Evolutionary conservation across 805 yeast species (phyloP), one percentile per base, ranked within the genome.

Genomic region (Candida morakotiae): DNA sequence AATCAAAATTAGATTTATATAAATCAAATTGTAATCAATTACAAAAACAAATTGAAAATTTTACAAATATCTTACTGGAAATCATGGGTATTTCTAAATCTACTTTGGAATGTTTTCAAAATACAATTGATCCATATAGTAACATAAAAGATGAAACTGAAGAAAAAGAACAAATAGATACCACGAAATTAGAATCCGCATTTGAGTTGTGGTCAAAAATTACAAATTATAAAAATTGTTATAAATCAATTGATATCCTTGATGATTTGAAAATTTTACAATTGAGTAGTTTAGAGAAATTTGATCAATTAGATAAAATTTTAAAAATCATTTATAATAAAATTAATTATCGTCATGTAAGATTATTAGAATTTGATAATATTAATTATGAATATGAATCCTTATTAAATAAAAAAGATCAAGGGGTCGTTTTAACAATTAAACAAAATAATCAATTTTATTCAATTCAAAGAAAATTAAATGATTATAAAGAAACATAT

Each of bases 321-420:
- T 35, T 47, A 26, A 34, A 24, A 1, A 16, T 51, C 4, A 42
- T 56, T 17, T 51, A 49, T 13, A 55, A 44, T 26, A 49, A 45
- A 9, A 42, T 62, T 9, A 56, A 50, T 11, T 49, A 46, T 10
- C 42, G 75, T 22, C 60, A 61, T 11, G 49, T 49, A 37, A 57
- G 64, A 1, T 48, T 67, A 18, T 46, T 67, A 37, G 72, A 65
- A 29, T 62, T 62, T 44, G 73, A 70, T 40, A 53, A 51, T 34
- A 52, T 57, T 10, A 45, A 42, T 23, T 60, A 58, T 17, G 47
- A 51, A 8, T 53, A 55, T 8, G 67, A 59, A 19, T 50, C 34
- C 28, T 51, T 51, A 50, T 40, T 35, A 2, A 47, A 70, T 20
- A 62, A 63, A 13, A 54, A 64, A 43, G 65, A 64, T 16, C 64